A percentile compares a stretch with the other conserved stretches of the same genome.
These are phyloP conservation scores for Saccharum hybrid DNA, from an alignment of 202 grass and related monocot species.

Conservation along the genomic window DNA sequence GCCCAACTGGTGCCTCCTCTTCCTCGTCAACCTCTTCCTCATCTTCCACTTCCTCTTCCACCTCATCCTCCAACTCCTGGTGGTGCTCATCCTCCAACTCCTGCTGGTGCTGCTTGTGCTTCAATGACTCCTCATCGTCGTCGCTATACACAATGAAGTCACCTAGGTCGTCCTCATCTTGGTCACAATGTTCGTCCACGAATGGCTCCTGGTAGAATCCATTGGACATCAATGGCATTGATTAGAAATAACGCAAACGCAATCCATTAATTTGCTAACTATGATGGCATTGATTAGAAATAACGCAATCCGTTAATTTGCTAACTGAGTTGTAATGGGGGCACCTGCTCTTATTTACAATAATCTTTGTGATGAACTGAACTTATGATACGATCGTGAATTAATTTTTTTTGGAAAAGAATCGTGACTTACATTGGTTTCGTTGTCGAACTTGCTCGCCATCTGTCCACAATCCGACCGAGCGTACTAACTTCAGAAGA, in stretches of 20 bases:
- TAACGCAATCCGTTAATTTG: not conserved
- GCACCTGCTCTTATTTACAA: too few relatives aligned
- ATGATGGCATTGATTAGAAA: not conserved
- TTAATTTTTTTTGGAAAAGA: not conserved
- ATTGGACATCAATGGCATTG: constrained; percentile 4
- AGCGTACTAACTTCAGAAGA: not conserved
- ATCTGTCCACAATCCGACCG: constrained; percentile 21
- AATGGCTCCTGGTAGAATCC: constrained; percentile 30
- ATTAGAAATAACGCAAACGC: not conserved
- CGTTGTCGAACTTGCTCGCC: constrained; percentile 22
- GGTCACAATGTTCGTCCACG: constrained; percentile 41
- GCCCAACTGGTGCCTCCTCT: constrained; percentile 46
- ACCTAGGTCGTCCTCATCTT: constrained; percentile 49
- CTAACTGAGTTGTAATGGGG: not conserved
- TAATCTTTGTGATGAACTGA: not conserved
- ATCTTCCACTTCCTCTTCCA: constrained; percentile 5
- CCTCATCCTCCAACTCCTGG: not conserved
- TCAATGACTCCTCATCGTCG: not conserved
- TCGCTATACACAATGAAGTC: constrained; percentile 55
- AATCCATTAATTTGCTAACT: not conserved
- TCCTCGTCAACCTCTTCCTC: not conserved
- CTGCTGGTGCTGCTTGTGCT: constrained; percentile 31
- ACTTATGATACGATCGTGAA: not conserved
- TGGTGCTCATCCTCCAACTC: not conserved
- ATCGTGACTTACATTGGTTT: constrained; percentile 39